A percentile compares a stretch with the other conserved stretches of the same genome.
These are phyloP conservation scores for Beta lomatogona DNA, from an alignment of 179 eudicot species.

Conservation along the genomic window DNA sequence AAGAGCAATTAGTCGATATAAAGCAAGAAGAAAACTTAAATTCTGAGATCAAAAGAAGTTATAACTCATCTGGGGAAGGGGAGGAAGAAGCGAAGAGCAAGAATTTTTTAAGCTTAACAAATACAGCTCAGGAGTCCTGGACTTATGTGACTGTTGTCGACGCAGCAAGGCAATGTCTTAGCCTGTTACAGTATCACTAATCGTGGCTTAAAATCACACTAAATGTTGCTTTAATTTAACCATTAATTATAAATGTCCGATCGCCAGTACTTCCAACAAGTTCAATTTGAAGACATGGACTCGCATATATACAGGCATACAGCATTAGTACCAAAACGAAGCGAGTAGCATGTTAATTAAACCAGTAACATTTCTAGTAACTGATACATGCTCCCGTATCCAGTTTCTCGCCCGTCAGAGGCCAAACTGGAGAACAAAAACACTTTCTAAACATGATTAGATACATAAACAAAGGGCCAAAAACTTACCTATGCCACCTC, in stretches of 20 bases:
- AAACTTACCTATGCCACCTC: conserved; percentile 25
- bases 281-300: not conserved
- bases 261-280: not conserved
- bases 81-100: too few species aligned
- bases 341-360: not conserved
- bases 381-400: conserved; percentile 20
- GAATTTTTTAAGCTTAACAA: too few species aligned
- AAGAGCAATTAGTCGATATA: too few species aligned
- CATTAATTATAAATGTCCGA: not conserved
- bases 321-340: not conserved
- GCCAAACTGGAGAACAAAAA: conserved; percentile 12
- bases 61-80: too few species aligned
- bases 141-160: too few species aligned
- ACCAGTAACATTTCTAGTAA: not conserved
- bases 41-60: too few species aligned
- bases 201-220: too few species aligned
- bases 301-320: not conserved
- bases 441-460: conserved; percentile 19
- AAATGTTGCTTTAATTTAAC: too few species aligned
- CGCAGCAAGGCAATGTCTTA: too few species aligned
- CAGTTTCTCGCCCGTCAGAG: not conserved
- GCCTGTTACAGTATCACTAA: too few species aligned
- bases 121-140: too few species aligned
- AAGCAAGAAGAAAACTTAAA: too few species aligned
- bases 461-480: conserved; percentile 23